Conservation (phyloP, 371 early-diverging fungal species). For the Rhizopus sp. region DNA sequence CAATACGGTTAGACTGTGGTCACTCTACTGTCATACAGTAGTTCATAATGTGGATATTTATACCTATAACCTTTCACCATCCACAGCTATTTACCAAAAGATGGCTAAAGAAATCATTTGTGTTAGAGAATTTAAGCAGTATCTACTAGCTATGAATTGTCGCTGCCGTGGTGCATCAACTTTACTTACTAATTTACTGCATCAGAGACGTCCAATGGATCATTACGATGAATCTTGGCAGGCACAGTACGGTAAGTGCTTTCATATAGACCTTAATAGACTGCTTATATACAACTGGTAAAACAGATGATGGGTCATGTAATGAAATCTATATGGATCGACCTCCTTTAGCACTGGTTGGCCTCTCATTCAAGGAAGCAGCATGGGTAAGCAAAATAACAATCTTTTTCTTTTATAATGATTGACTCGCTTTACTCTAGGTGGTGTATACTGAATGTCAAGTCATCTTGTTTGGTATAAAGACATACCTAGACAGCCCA, state of each 20-base stretch:
- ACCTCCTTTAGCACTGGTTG: conserved; percentile 58
- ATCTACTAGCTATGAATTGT: conserved; percentile 68
- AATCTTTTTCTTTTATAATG: no score
- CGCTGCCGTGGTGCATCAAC: conserved; percentile 70
- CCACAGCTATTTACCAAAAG: conserved; percentile 68
- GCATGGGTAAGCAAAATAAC: conserved; percentile 47
- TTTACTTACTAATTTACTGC: conserved; percentile 69
- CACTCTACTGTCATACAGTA: conserved; percentile 56
- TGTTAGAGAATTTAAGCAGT: conserved; percentile 72
- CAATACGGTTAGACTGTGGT: conserved; percentile 66
- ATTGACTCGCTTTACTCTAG: conserved; percentile 11
- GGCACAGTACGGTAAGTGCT: conserved; percentile 65
- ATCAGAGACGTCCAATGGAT: conserved; percentile 59
- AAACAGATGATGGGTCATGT: conserved; percentile 63
- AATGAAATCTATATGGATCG: conserved; percentile 68
- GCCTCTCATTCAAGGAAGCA: conserved; percentile 58
- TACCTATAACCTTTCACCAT: conserved; percentile 69
- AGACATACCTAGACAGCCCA: conserved; percentile 25
- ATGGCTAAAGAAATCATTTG: conserved; percentile 69
- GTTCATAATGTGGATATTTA: conserved; percentile 60
- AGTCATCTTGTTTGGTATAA: conserved; percentile 68
- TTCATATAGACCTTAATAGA: not conserved
- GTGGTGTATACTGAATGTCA: conserved; percentile 72
- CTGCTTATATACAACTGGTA: not conserved
- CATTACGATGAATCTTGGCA: conserved; percentile 72